Evolutionary conservation across 176 grass and related monocot species (phyloP).

Genomic region (Dactylis glomerata): DNA sequence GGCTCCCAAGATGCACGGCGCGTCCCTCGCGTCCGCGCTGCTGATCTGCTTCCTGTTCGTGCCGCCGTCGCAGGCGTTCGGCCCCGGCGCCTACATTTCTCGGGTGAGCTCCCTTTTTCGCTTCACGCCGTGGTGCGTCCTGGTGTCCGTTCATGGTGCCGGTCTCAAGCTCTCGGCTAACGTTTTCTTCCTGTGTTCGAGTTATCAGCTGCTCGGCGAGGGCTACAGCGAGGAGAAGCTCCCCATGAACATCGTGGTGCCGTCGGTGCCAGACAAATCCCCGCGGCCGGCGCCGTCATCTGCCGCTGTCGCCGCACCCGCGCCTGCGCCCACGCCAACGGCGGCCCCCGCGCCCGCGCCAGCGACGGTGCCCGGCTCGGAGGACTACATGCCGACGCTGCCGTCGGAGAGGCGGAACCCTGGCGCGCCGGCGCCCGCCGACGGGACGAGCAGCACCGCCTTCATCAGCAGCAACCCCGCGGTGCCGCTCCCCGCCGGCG

Average conservation of each 20-base stretch:
- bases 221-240: constrained; percentile 46
- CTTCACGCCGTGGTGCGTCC: background rate
- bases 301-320: background rate
- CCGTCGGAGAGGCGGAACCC: constrained; percentile 45
- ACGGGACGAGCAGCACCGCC: constrained; percentile 38
- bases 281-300: constrained; percentile 21
- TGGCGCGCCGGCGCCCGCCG: constrained; percentile 30
- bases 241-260: constrained; percentile 36
- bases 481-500: constrained; percentile 69
- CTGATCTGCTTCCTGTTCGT: constrained; percentile 38
- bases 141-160: too few relatives aligned
- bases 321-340: background rate
- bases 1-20: background rate
- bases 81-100: constrained; percentile 1
- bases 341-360: background rate
- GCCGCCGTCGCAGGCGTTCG: constrained; percentile 21
- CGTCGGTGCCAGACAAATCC: constrained; percentile 46
- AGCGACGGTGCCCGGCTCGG: constrained; percentile 13
- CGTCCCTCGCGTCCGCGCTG: background rate
- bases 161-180: background rate
- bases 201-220: background rate
- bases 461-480: constrained; percentile 92
- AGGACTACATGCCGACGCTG: constrained; percentile 54
- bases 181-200: background rate
- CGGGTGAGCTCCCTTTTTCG: background rate